A percentile compares a stretch with the other conserved stretches of the same genome.
These are phyloP conservation scores for Zelonia costaricensis DNA, from an alignment of 208 protist genomes.

Conservation along the genomic window DNA sequence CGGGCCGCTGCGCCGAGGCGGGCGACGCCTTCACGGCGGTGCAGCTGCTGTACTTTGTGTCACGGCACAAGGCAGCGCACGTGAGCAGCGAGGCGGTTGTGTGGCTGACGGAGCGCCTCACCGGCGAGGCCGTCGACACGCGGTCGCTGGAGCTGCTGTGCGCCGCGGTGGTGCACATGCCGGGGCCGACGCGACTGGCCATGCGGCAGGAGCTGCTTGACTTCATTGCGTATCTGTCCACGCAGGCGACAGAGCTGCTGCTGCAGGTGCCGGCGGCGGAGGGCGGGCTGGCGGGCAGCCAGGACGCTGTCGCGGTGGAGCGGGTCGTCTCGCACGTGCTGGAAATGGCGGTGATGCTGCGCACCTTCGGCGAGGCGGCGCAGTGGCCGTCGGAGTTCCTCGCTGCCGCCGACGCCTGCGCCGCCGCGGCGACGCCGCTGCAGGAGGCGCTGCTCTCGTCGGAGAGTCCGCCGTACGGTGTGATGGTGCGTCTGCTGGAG, in stretches of 20 bases:
- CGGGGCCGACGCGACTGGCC: slow-evolving; percentile 24
- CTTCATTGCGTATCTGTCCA: slow-evolving; percentile 37
- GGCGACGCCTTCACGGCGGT: slow-evolving; percentile 63
- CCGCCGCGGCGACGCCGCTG: slow-evolving; percentile 4
- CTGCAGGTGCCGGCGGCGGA: slow-evolving; percentile 31
- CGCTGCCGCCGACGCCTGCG: slow-evolving; percentile 20
- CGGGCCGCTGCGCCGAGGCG: slow-evolving; percentile 63
- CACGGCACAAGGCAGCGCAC: slow-evolving; percentile 48
- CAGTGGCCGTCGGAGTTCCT: slow-evolving; percentile 24
- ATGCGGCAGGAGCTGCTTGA: slow-evolving; percentile 49
- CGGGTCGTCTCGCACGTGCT: slow-evolving; percentile 29
- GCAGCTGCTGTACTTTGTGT: slow-evolving; percentile 67
- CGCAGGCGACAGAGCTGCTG: slow-evolving; percentile 45
- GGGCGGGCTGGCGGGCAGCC: slow-evolving; percentile 44
- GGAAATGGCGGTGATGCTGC: slow-evolving; percentile 22
- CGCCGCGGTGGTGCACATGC: slow-evolving; percentile 44
- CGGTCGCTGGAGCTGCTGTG: slow-evolving; percentile 45
- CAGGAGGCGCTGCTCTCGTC: slow-evolving; percentile 28
- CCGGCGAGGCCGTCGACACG: slow-evolving; percentile 58
- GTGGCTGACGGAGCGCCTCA: slow-evolving; percentile 72
- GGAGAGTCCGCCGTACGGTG: slow-evolving; percentile 35
- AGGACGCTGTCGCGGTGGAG: slow-evolving; percentile 34
- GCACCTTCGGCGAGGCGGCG: slow-evolving; percentile 5
- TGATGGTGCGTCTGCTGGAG: slow-evolving; percentile 37
- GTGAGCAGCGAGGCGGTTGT: slow-evolving; percentile 56